phyloP scores from a whole-genome alignment of 495 filamentous ascomycete species.

The Venustampulla echinocandica region DNA sequence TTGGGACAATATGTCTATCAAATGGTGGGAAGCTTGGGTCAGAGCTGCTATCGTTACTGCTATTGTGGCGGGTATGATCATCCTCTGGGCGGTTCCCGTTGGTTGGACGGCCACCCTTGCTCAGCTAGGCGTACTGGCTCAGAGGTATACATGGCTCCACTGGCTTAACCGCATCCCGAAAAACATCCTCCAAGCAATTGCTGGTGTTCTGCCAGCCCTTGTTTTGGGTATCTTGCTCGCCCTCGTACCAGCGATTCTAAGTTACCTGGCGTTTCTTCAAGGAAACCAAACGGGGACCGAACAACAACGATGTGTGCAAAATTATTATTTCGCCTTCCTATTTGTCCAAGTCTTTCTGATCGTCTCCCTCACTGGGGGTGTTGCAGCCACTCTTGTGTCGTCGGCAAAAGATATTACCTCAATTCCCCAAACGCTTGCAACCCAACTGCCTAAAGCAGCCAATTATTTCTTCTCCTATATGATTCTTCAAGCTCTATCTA shows the following conservation, averaged over 20 bases:
- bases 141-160: conserved; percentile 53
- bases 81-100: conserved; percentile 88
- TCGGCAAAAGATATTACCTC: conserved; percentile 41
- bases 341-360: conserved; percentile 95
- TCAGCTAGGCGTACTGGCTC: conserved; percentile 60
- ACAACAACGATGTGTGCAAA: conserved; percentile 73
- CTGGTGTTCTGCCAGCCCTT: conserved; percentile 77
- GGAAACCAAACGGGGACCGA: conserved; percentile 77
- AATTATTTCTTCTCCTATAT: conserved; percentile 99
- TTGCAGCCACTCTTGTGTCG: conserved; percentile 55
- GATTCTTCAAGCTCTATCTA: conserved; percentile 85
- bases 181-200: conserved; percentile 61
- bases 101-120: conserved; percentile 77
- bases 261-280: conserved; percentile 59
- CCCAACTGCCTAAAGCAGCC: conserved; percentile 76
- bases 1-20: conserved; percentile 97
- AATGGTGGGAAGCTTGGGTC: conserved; percentile 87
- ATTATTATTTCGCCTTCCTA: conserved; percentile 89
- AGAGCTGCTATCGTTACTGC: conserved; percentile 58
- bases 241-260: conserved; percentile 69
- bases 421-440: conserved; percentile 66
- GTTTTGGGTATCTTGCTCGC: conserved; percentile 72
- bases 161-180: conserved; percentile 47
- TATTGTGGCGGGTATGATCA: conserved; percentile 65
- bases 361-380: conserved; percentile 78